phyloP scores from a whole-genome alignment of 2,329 filamentous ascomycete genomes.

The Pseudogymnoascus sp. region DNA sequence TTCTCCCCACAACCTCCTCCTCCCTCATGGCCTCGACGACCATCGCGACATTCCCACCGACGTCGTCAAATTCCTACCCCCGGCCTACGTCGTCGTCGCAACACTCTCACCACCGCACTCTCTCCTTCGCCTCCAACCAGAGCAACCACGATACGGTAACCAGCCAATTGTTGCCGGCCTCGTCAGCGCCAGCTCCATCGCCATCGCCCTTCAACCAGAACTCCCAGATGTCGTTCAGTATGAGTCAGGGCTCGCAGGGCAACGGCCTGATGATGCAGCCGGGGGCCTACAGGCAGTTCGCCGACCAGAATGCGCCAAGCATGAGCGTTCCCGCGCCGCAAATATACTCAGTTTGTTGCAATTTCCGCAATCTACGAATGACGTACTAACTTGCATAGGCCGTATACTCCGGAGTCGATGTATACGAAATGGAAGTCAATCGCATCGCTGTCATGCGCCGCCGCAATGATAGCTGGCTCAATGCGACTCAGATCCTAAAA shows the following conservation, averaged over 20 bases:
- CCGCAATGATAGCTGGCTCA: conserved; percentile 89
- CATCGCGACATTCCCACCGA: not conserved
- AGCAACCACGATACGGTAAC: conserved; percentile 2
- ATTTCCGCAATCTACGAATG: not conserved
- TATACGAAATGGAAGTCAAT: conserved; percentile 98
- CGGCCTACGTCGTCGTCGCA: conserved; percentile 3
- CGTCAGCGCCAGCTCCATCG: not conserved
- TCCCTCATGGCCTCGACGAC: conserved; percentile 9
- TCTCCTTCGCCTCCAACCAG: not conserved
- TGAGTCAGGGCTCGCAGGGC: conserved; percentile 27
- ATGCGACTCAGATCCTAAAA: conserved; percentile 96
- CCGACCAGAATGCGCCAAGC: conserved; percentile 19
- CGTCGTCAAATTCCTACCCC: not conserved
- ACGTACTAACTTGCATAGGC: conserved; percentile 43
- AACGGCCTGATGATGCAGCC: conserved; percentile 27
- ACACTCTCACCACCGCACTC: not conserved
- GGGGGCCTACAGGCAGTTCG: conserved; percentile 24
- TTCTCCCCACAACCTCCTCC: not conserved
- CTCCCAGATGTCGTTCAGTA: conserved; percentile 26
- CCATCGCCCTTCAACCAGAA: not conserved
- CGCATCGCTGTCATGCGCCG: conserved; percentile 90
- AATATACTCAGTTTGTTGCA: conserved; percentile 50
- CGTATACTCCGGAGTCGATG: conserved; percentile 88
- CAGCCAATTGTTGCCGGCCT: not conserved
- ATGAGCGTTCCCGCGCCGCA: conserved; percentile 33